phyloP scores from a whole-genome alignment of 2,329 filamentous ascomycete genomes.

The Trichoderma lentiforme region DNA sequence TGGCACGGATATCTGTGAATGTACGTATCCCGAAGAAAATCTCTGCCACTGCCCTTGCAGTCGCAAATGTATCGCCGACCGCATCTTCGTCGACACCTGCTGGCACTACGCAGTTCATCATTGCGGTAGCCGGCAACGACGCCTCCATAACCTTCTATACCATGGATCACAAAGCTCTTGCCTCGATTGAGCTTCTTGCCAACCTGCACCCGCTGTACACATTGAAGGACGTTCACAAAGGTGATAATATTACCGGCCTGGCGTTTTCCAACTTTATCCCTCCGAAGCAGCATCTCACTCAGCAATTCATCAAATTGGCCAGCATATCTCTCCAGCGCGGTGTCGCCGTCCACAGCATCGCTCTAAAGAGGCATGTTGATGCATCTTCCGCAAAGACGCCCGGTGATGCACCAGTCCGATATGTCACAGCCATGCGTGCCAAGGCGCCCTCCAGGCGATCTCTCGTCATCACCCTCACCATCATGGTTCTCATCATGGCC shows the following conservation, averaged over 20 bases:
- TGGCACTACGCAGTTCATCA: conserved; percentile 69
- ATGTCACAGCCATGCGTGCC: conserved; percentile 63
- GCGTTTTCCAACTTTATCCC: conserved; percentile 56
- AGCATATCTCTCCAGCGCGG: conserved; percentile 79
- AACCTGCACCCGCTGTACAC: conserved; percentile 52
- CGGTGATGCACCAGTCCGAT: conserved; percentile 56
- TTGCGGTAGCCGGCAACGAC: conserved; percentile 79
- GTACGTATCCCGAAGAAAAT: conserved; percentile 63
- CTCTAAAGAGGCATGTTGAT: conserved; percentile 52
- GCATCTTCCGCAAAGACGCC: conserved; percentile 33
- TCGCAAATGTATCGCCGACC: conserved; percentile 63
- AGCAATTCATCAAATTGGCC: conserved; percentile 63
- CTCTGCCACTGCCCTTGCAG: conserved; percentile 73
- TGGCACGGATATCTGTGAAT: conserved; percentile 50
- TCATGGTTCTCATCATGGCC: conserved; percentile 59
- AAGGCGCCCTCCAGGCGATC: conserved; percentile 48
- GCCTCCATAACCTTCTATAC: conserved; percentile 75
- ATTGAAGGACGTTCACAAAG: conserved; percentile 51
- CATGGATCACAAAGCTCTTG: conserved; percentile 60
- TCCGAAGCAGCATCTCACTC: conserved; percentile 43
- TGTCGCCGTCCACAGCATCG: conserved; percentile 74
- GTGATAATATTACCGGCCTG: conserved; percentile 56
- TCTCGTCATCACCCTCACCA: conserved; percentile 51
- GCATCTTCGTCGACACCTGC: conserved; percentile 48
- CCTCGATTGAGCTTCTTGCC: conserved; percentile 47